Evolutionary conservation across 23 red algal species (phyloP).

Genomic region (Gracilaria domingensis): DNA sequence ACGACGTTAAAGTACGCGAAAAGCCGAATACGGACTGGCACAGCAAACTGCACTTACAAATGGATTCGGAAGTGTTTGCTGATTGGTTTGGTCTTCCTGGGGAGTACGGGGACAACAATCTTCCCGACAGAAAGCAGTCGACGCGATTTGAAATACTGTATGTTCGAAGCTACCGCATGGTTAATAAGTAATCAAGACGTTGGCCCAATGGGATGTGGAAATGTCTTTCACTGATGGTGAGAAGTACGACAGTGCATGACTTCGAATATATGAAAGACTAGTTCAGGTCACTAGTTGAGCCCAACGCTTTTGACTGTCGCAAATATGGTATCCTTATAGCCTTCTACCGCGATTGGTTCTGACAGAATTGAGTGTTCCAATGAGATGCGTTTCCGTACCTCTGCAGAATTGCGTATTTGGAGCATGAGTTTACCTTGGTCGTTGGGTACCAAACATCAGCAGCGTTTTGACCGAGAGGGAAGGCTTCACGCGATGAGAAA

Average conservation of each 20-base stretch:
- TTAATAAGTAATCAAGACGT: background rate
- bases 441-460: too few relatives aligned
- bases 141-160: conserved; percentile 58
- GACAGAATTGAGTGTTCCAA: too few relatives aligned
- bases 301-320: too few relatives aligned
- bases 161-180: conserved; percentile 34
- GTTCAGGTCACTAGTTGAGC: too few relatives aligned
- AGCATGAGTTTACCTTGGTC: too few relatives aligned
- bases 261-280: too few relatives aligned
- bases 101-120: conserved; percentile 30
- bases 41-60: conserved; percentile 38
- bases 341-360: too few relatives aligned
- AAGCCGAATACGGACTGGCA: conserved; percentile 53
- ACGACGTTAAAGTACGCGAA: conserved; percentile 46
- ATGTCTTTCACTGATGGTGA: background rate
- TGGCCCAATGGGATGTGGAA: background rate
- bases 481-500: too few relatives aligned
- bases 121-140: conserved; percentile 9
- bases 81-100: conserved; percentile 74
- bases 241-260: background rate
- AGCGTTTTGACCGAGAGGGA: too few relatives aligned
- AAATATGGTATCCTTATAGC: too few relatives aligned
- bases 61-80: conserved; percentile 64
- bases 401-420: too few relatives aligned
- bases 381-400: too few relatives aligned